Percentiles rank a stretch among this genome's conserved stretches.
phyloP scores from a whole-genome alignment of 2,329 filamentous ascomycete species.

The Calonectria montana region DNA sequence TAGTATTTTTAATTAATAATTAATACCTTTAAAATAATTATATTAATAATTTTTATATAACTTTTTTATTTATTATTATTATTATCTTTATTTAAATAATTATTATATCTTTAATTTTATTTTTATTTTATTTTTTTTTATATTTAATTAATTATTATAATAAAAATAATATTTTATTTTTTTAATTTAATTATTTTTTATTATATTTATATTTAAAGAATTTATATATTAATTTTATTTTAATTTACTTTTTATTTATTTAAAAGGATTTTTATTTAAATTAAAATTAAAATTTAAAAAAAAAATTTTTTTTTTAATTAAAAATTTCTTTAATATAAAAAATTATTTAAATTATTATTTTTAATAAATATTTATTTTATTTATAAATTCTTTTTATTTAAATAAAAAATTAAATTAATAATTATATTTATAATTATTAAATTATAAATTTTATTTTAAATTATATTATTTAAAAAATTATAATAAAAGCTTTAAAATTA shows the following conservation, averaged over 20 bases:
- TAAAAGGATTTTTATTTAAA: no score
- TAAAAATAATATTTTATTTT: no score
- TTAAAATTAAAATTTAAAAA: no score
- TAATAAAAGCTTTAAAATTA: not conserved
- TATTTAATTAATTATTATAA: no score
- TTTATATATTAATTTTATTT: not conserved
- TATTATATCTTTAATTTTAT: no score
- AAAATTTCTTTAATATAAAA: no score
- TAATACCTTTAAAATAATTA: no score
- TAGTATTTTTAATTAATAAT: no score
- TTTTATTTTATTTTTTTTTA: not conserved
- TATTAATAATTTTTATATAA: no score
- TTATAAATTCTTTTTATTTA: not conserved
- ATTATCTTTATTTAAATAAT: not conserved
- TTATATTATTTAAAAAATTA: not conserved
- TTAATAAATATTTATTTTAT: not conserved
- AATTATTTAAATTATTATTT: not conserved
- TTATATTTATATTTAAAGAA: no score
- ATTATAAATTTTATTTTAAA: not conserved
- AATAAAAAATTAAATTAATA: not conserved
- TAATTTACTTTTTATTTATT: not conserved
- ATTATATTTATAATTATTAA: not conserved
- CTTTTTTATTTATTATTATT: no score
- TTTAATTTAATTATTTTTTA: no score
- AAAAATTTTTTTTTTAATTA: not conserved